These are phyloP conservation scores for Triticum urartu DNA, from an alignment of 176 grass and related monocot species.

Conservation along the genomic window DNA sequence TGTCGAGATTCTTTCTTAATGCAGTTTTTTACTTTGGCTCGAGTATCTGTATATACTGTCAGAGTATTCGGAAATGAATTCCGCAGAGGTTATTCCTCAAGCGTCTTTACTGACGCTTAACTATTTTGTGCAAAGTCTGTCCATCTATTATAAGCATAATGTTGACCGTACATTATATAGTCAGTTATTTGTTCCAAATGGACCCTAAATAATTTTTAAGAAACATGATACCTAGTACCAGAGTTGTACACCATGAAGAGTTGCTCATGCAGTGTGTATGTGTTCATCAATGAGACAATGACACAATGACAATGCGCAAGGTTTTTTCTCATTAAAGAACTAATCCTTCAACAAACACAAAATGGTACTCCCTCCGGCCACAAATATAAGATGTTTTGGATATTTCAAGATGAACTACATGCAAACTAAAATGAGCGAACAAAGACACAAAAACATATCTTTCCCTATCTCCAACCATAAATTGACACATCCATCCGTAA, in stretches of 20 bases:
- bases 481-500: too few species aligned
- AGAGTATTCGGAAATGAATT: neutral
- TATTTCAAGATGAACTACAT: too few species aligned
- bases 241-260: neutral
- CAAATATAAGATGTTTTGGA: too few species aligned
- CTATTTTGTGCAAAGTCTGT: neutral
- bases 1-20: neutral
- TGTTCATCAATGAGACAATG: neutral
- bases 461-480: too few species aligned
- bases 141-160: neutral
- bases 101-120: neutral
- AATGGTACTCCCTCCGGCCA: neutral
- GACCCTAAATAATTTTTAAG: neutral
- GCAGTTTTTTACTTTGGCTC: slow-evolving; percentile 5
- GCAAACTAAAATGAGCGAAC: too few species aligned
- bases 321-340: neutral
- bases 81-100: neutral
- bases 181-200: neutral
- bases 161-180: neutral
- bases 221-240: neutral
- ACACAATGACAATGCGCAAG: neutral
- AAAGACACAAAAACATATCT: too few species aligned
- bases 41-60: slow-evolving; percentile 10
- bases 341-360: slow-evolving; percentile 2
- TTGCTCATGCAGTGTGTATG: neutral